Conservation (phyloP, 768 basidiomycete genomes). For the Tephrocybe sp. region DNA sequence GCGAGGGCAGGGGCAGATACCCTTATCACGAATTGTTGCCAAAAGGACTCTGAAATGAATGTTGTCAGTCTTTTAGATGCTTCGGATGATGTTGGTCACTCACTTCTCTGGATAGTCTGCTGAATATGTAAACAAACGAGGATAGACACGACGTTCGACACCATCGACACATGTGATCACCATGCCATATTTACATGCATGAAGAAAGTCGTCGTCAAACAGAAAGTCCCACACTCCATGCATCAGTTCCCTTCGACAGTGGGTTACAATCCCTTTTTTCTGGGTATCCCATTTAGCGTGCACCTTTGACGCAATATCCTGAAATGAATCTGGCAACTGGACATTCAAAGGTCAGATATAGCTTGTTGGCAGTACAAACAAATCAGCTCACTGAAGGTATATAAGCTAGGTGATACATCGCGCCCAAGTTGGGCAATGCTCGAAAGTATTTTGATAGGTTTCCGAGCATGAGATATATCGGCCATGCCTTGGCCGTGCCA, state of each 20-base stretch:
- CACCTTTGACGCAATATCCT: constrained; percentile 17
- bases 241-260: constrained; percentile 1
- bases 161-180: constrained; percentile 30
- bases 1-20: constrained; percentile 34
- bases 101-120: constrained; percentile 40
- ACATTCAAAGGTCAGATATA: neutral
- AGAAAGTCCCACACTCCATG: constrained; percentile 3
- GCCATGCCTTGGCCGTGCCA: constrained; percentile 34
- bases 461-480: constrained; percentile 37
- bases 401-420: constrained; percentile 41
- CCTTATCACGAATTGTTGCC: constrained; percentile 36
- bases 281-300: constrained; percentile 15
- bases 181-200: constrained; percentile 30
- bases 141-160: constrained; percentile 28
- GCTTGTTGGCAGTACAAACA: neutral
- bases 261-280: constrained; percentile 13
- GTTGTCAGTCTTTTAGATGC: too few species aligned
- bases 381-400: constrained; percentile 33
- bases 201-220: constrained; percentile 25
- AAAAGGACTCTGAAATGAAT: constrained; percentile 26
- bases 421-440: constrained; percentile 23
- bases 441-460: constrained; percentile 40
- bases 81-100: too few species aligned
- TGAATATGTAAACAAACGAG: constrained; percentile 31
- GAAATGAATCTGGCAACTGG: constrained; percentile 29